Percentiles rank a stretch among this genome's conserved stretches.
These are phyloP conservation scores for Entomortierella chlamydospora DNA, from an alignment of 192 early-diverging fungal genomes.

Conservation along the genomic window DNA sequence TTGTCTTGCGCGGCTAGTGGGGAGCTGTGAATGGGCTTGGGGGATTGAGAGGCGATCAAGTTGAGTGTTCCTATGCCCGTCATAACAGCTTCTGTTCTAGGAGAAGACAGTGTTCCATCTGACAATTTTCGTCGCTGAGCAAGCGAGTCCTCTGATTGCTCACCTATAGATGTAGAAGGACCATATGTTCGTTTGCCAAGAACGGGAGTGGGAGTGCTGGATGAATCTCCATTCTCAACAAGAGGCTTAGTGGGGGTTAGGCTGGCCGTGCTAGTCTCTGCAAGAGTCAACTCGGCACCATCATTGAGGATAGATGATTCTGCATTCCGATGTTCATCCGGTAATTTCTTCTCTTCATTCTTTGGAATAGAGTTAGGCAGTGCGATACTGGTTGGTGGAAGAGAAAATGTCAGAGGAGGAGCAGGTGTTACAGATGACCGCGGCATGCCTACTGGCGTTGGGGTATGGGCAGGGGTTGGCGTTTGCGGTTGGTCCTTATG, in stretches of 20 bases:
- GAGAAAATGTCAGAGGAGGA: background rate
- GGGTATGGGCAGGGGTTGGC: constrained; percentile 42
- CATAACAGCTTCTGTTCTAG: constrained; percentile 18
- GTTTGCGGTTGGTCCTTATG: constrained; percentile 28
- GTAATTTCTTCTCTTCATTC: background rate
- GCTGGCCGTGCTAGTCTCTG: background rate
- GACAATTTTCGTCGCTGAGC: constrained; percentile 39
- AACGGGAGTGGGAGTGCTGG: constrained; percentile 13
- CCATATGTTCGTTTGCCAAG: constrained; percentile 36
- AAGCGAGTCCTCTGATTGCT: constrained; percentile 15
- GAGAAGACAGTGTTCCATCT: constrained; percentile 19
- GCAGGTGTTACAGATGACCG: constrained; percentile 1
- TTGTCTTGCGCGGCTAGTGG: background rate
- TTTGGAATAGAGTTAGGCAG: background rate
- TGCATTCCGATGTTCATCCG: background rate
- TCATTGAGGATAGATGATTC: background rate
- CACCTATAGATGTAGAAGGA: constrained; percentile 1
- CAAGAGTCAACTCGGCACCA: background rate
- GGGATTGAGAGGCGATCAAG: constrained; percentile 4
- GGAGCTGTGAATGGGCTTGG: background rate
- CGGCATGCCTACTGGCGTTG: constrained; percentile 11
- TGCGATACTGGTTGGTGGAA: constrained; percentile 12
- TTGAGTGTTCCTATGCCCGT: constrained; percentile 11
- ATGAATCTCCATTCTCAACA: background rate
- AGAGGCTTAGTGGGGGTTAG: background rate